These are phyloP conservation scores for Trichophyton simii DNA, from an alignment of 2,329 filamentous ascomycete genomes.

Conservation along the genomic window DNA sequence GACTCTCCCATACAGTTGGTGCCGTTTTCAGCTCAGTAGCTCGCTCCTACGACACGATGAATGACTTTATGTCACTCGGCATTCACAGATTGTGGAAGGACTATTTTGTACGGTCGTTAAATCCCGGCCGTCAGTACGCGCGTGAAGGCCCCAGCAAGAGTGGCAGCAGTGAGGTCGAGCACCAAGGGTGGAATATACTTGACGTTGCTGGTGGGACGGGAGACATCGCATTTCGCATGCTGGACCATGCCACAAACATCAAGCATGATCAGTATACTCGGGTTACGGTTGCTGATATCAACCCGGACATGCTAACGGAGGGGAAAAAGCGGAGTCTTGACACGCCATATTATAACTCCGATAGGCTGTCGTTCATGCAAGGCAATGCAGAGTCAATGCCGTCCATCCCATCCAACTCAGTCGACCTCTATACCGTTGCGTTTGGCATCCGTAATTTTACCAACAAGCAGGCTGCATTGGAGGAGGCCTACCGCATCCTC, in stretches of 20 bases:
- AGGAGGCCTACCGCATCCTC: slow-evolving; percentile 74
- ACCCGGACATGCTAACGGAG: slow-evolving; percentile 83
- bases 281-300: slow-evolving; percentile 93
- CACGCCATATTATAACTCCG: slow-evolving; percentile 46
- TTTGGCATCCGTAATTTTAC: slow-evolving; percentile 98
- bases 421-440: slow-evolving; percentile 93
- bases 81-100: slow-evolving; percentile 97
- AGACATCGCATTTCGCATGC: slow-evolving; percentile 93
- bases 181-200: slow-evolving; percentile 59
- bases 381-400: slow-evolving; percentile 74
- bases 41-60: slow-evolving; percentile 93
- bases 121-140: slow-evolving; percentile 54
- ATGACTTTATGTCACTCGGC: slow-evolving; percentile 96
- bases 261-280: slow-evolving; percentile 68
- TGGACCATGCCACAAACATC: slow-evolving; percentile 70
- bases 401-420: slow-evolving; percentile 52
- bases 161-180: slow-evolving; percentile 3
- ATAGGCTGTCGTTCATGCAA: slow-evolving; percentile 60
- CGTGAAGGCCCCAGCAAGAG: slow-evolving; percentile 16
- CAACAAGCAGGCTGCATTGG: slow-evolving; percentile 69
- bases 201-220: slow-evolving; percentile 95
- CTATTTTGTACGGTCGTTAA: slow-evolving; percentile 82
- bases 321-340: slow-evolving; percentile 63
- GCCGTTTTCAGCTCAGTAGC: slow-evolving; percentile 92
- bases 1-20: slow-evolving; percentile 43